Evolutionary conservation across 108 stramenopile species (phyloP), one percentile per base, ranked within the genome.

Genomic region (Mediolabrus comicus): DNA sequence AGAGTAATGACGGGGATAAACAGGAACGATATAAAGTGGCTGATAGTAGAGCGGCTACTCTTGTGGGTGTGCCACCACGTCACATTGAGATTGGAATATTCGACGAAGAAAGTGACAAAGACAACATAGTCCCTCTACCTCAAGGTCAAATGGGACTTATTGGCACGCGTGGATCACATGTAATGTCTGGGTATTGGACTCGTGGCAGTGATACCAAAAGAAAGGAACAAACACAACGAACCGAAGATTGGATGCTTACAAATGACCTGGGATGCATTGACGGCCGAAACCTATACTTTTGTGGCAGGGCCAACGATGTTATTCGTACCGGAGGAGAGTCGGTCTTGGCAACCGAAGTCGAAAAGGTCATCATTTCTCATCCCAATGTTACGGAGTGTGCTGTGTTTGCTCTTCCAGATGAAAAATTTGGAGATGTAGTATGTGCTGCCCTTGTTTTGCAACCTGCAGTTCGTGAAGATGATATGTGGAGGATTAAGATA

Each of bases 271-370:
- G 91, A 35, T 91, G 75, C 60, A 72, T 82, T 28, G 43, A 59
- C 39, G 86, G 87, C 54, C 34, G 77, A 13, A 55, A 60, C 7
- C 69, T 92, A 5, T 90, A 85, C 53, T 95, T 95, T 72, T 78
- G 79, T 60, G 96, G 96, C 2, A 75, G 96, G 29, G 79, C 52
- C 14, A 83, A 75, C 53, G 95, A 97, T 69, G 80, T 87, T 1
- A 91, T 97, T 67, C 87, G 94, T 9, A 92, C 90, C 25, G 96
- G 97, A 17, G 97, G 92, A 8, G 97, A 97, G 73, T 95, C 93
- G 7, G 86, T 97, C 0, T 26, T 91, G 35, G 86, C 94, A n/a
- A 58, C 75, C 7, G 97, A 97, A 69, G 97, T 97, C 3, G 97
- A 97, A 72, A 59, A 62, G 4, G 82, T 91, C 12, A 53, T 97